Base-by-base conservation (phyloP, 2,329 filamentous ascomycete species). In the Scytalidium sp. region DNA sequence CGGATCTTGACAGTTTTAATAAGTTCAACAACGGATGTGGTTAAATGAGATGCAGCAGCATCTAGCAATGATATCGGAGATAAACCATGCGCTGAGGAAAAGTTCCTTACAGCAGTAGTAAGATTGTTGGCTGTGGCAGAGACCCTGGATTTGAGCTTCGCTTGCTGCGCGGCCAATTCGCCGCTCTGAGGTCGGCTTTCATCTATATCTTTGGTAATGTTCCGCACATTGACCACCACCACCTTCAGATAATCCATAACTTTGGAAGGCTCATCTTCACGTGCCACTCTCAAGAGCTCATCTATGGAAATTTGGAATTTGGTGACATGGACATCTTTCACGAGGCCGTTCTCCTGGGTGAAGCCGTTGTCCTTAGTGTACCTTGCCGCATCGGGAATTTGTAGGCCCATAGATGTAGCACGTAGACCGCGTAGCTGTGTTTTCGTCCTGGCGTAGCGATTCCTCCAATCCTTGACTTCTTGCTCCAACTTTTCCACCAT, bases 221-320 rank as follows among this genome's bases (percentile, higher is more conserved):
- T 83, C 51, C 92, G 85, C 46, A 97, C 89, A 56, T 84, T 85
- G 58, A 88, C 78, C 40, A 97, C 84, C 22, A 97, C 90, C 49
- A 80, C 75, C 68, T 96, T 96, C 84, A 97, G 93, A 59, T 87
- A 83, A 41, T 94, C 87, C 44, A 95, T 84, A 27, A 94, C 85
- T 56, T 81, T 81, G 42, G 86, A 80, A 1, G 90, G 83, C 46
- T 87, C 81, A n/a, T 87, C 82, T 27, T 78, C 78, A 45, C 92
- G 84, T 17, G 91, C 90, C 39, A 79, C 81, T 56, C 86, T 86
- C 29, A 99, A 76, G 36, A 97, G 78, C 61, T 97, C 93, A 64
- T 99, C 93, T 53, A 99, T 88, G 19, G 91, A 83, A 52, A 97
- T 86, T 68, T 99, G 94, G 73, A 96, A 97, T 63, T 90, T 92